Evolutionary conservation across 768 basidiomycete genomes (phyloP), one percentile per base, ranked within the genome.

Genomic region (Pleurotus salmoneostramineus): DNA sequence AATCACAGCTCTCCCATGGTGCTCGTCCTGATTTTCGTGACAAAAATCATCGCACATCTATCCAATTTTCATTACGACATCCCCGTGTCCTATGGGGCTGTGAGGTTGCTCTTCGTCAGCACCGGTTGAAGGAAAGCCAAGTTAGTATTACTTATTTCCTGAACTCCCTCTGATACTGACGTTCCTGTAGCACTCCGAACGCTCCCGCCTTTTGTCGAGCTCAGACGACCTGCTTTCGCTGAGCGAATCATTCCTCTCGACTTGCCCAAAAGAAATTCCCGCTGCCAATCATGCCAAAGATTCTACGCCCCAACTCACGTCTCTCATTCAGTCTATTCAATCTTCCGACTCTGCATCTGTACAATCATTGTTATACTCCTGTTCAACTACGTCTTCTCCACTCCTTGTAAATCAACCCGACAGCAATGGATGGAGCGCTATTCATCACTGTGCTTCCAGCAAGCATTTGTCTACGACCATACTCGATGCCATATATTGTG

Each of bases 21-120:
- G 87, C 90, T 36, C 78, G 87, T 32, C 86, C 90, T 40, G 90
- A 91, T 70, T 76, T 84, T 62, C 79, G 85, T 58, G 90, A 91
- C 67, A 75, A 80, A 50, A 86, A 90, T 61, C 81, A 88, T 64
- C 83, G 88, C 10, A 86, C 89, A 27, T 79, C 90, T 12, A 71
- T 90, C 34, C 88, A 91, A 58, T 88, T 86, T 63, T 80, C 88
- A 6, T 67, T 88, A 6, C 63, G 74, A 4, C 87, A 91, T 68
- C 80, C 85, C 0, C 77, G 73, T 49, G 77, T 85, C 37, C 77
- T 91, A 3, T 90, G 85, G 84, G 71, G 83, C 31, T 91, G 88
- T 60, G 90, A 93, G 72, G 69, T 76, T 12, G 76, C 82, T 6
- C 71, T 92, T 37, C 83, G 89, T 49, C 77, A 75, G 55, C 80